Conservation (phyloP, 2,329 filamentous ascomycete genomes). For the Chalara sp. region DNA sequence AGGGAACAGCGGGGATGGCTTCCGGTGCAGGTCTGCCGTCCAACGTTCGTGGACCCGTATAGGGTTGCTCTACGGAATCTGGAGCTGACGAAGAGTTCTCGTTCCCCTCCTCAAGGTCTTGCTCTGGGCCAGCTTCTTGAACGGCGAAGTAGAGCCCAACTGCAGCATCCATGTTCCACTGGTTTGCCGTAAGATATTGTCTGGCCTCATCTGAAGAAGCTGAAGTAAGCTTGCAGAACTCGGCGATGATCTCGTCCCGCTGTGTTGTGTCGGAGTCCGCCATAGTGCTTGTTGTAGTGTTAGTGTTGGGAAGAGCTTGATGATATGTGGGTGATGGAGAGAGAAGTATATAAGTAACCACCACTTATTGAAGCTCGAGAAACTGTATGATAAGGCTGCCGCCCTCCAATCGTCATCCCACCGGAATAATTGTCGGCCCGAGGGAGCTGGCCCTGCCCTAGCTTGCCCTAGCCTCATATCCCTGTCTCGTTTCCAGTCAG, state of each 20-base stretch:
- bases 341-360: too few relatives aligned
- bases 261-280: conserved; percentile 25
- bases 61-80: conserved; percentile 33
- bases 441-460: too few relatives aligned
- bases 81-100: too few relatives aligned
- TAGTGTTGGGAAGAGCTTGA: too few relatives aligned
- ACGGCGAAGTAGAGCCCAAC: conserved; percentile 56
- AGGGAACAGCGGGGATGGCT: conserved; percentile 23
- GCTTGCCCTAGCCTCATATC: too few relatives aligned
- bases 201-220: conserved; percentile 54
- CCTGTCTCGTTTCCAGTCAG: too few relatives aligned
- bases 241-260: conserved; percentile 39
- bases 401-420: too few relatives aligned
- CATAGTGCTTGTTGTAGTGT: conserved; percentile 29
- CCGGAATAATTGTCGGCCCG: too few relatives aligned
- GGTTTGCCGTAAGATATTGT: conserved; percentile 56
- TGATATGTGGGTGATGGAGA: too few relatives aligned
- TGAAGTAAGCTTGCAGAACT: conserved; percentile 52
- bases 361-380: too few relatives aligned
- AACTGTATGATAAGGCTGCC: too few relatives aligned
- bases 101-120: conserved; percentile 35
- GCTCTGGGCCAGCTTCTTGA: conserved; percentile 33
- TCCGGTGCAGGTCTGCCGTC: conserved; percentile 53
- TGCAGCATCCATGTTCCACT: conserved; percentile 61
- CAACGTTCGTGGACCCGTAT: conserved; percentile 56